Evolutionary conservation across 1,284 basidiomycete genomes (phyloP).

Genomic region (Pyrrhoderma lamaoense): DNA sequence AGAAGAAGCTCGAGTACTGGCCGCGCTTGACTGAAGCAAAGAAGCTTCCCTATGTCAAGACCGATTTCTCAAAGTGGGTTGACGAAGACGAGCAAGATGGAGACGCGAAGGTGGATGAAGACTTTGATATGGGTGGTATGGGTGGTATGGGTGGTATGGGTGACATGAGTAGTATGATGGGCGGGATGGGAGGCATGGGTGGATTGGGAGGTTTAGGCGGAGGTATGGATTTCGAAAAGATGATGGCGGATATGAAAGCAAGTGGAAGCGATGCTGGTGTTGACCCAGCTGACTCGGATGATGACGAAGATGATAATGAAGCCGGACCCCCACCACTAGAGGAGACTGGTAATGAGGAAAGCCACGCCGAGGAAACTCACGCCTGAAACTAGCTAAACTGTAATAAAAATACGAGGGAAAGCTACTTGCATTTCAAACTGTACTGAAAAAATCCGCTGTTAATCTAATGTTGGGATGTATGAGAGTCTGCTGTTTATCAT

Average conservation of each 20-base stretch:
- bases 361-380: no score
- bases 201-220: slow-evolving; percentile 21
- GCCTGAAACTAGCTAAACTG: no score
- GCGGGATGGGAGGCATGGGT: slow-evolving; percentile 30
- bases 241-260: slow-evolving; percentile 59
- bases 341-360: slow-evolving; percentile 33
- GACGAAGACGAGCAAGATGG: slow-evolving; percentile 93
- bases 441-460: no score
- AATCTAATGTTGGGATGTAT: no score
- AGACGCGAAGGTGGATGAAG: slow-evolving; percentile 36
- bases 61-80: slow-evolving; percentile 89
- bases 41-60: slow-evolving; percentile 78
- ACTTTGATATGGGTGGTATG: slow-evolving; percentile 41
- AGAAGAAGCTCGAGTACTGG: slow-evolving; percentile 74
- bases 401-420: no score
- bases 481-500: no score
- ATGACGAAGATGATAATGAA: slow-evolving; percentile 42
- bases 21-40: slow-evolving; percentile 86
- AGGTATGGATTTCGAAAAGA: slow-evolving; percentile 54
- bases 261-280: slow-evolving; percentile 30
- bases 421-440: no score
- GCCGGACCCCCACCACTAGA: slow-evolving; percentile 62
- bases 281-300: slow-evolving; percentile 33
- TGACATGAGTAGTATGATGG: slow-evolving; percentile 30
- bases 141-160: slow-evolving; percentile 34